Evolutionary conservation across 148 eudicot genomes (phyloP).

Genomic region (Linanthus parryae): DNA sequence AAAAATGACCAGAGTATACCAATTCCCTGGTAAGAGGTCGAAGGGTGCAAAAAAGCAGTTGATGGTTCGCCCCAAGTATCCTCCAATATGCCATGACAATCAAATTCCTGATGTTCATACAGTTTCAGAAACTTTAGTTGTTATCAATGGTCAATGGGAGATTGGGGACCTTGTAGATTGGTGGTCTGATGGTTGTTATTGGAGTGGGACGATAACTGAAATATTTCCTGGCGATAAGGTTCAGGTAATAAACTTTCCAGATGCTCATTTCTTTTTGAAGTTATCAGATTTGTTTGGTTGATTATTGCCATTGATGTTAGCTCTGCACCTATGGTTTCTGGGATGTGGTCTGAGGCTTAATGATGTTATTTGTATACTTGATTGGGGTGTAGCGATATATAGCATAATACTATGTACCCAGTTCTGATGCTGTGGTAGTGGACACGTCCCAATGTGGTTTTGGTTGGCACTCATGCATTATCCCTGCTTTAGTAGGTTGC

Average conservation of each 20-base stretch:
- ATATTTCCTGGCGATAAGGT: slow-evolving; percentile 37
- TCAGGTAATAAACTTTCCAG: slow-evolving; percentile 39
- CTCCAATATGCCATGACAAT: slow-evolving; percentile 35
- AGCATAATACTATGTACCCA: no score
- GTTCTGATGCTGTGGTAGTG: no score
- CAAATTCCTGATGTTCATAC: slow-evolving; percentile 27
- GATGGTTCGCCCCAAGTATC: slow-evolving; percentile 77
- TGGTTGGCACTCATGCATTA: no score
- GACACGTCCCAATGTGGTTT: no score
- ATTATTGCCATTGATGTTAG: background rate
- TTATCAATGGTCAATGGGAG: slow-evolving; percentile 48
- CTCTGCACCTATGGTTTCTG: background rate
- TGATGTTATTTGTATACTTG: no score
- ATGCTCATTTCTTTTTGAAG: background rate
- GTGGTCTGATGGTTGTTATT: slow-evolving; percentile 46
- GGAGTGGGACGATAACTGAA: slow-evolving; percentile 65
- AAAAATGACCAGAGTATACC: slow-evolving; percentile 38
- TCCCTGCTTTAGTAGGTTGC: no score
- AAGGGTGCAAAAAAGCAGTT: slow-evolving; percentile 27
- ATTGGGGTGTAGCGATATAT: no score
- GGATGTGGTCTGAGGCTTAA: background rate
- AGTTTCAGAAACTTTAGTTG: slow-evolving; percentile 46
- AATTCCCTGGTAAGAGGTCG: slow-evolving; percentile 20
- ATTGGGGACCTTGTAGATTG: slow-evolving; percentile 83
- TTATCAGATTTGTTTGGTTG: background rate